Evolutionary conservation across 108 stramenopile species (phyloP).

Genomic region (Fistulifera pelliculosa): DNA sequence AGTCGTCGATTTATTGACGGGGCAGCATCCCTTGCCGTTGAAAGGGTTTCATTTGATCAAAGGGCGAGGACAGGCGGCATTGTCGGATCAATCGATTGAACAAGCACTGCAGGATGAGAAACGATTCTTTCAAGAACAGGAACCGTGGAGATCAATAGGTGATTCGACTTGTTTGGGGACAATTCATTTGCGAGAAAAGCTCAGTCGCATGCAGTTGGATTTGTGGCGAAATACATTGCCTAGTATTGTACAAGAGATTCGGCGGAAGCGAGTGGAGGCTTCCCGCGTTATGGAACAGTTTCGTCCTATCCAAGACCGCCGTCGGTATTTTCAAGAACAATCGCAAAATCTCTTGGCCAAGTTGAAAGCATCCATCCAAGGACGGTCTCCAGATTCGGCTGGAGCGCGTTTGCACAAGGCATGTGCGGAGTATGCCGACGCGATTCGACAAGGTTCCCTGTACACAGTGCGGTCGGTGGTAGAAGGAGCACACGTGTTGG

Average conservation of each 20-base stretch:
- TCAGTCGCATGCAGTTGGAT: slow-evolving; percentile 36
- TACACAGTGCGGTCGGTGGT: slow-evolving; percentile 21
- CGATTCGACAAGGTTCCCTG: slow-evolving; percentile 27
- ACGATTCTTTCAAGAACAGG: slow-evolving; percentile 32
- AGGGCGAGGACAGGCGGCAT: slow-evolving; percentile 51
- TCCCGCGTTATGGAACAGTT: slow-evolving; percentile 9
- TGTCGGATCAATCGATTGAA: slow-evolving; percentile 33
- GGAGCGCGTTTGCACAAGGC: slow-evolving; percentile 34
- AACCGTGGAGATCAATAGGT: slow-evolving; percentile 42
- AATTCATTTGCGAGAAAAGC: slow-evolving; percentile 29
- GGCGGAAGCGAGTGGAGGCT: slow-evolving; percentile 14
- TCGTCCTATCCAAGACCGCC: slow-evolving; percentile 28
- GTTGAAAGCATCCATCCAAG: slow-evolving; percentile 26
- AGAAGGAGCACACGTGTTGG: slow-evolving; percentile 33
- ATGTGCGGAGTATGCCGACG: slow-evolving; percentile 14
- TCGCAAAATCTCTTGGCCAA: slow-evolving; percentile 19
- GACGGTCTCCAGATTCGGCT: slow-evolving; percentile 27
- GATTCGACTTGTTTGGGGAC: slow-evolving; percentile 43
- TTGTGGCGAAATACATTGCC: slow-evolving; percentile 38
- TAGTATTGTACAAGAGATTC: slow-evolving; percentile 25
- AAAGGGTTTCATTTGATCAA: slow-evolving; percentile 57
- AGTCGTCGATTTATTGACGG: slow-evolving; percentile 38
- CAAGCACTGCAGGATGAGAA: slow-evolving; percentile 31
- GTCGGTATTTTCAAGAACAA: slow-evolving; percentile 32
- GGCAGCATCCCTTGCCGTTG: slow-evolving; percentile 9